A percentile compares a stretch with the other conserved stretches of the same genome.
These are phyloP conservation scores for Fragaria iinumae DNA, from an alignment of 306 rosid species.

Conservation along the genomic window DNA sequence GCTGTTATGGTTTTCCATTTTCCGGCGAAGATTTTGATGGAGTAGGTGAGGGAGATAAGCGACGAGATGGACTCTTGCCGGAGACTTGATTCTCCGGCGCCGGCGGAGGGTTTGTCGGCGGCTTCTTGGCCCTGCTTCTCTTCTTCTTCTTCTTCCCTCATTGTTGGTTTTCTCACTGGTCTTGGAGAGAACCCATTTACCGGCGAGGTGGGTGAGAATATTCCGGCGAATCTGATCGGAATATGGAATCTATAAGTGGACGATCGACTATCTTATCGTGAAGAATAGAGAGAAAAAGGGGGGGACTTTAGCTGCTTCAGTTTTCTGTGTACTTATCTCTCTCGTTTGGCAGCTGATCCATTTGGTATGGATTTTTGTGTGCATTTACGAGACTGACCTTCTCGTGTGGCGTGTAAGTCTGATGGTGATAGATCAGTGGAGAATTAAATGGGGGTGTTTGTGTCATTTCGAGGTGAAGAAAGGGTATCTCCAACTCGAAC, in stretches of 20 bases:
- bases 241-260: constrained; percentile 18
- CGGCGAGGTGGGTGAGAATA: constrained; percentile 18
- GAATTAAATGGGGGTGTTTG: constrained; percentile 20
- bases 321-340: constrained; percentile 32
- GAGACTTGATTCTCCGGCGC: constrained; percentile 32
- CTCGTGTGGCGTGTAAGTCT: neutral
- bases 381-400: constrained; percentile 38
- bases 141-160: constrained; percentile 39
- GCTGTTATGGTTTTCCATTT: constrained; percentile 68
- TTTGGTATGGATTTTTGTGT: constrained; percentile 22
- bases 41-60: constrained; percentile 57
- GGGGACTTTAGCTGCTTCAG: neutral
- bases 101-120: constrained; percentile 18
- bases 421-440: neutral
- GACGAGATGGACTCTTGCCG: constrained; percentile 51
- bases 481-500: constrained; percentile 7
- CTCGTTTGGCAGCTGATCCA: constrained; percentile 30
- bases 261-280: constrained; percentile 16
- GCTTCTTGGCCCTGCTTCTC: constrained; percentile 22
- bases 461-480: constrained; percentile 25
- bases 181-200: constrained; percentile 38
- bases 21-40: constrained; percentile 63
- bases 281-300: constrained; percentile 2
- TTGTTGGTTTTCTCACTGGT: constrained; percentile 35
- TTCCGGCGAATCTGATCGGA: constrained; percentile 33